Evolutionary conservation across 129 eudicot genomes (phyloP), one percentile per base, ranked within the genome.

Genomic region (Flaveria linearis): DNA sequence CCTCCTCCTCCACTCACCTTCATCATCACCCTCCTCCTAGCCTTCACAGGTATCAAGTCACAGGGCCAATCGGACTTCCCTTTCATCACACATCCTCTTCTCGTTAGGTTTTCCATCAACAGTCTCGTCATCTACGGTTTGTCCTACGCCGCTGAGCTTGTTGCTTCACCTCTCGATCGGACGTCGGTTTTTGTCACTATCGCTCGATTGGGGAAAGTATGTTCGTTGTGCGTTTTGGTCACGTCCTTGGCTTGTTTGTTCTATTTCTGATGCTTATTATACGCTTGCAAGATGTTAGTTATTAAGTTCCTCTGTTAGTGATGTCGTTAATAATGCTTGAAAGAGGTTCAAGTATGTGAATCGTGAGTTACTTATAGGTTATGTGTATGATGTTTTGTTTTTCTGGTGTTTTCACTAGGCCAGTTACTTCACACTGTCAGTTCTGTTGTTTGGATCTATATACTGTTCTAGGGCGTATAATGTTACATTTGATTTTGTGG

Each of bases 41-140:
- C 41, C 33, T 76, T 76, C 18, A 6, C 42, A 13, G 55, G 9
- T 30, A 18, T 66, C 2, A 33, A 33, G 65, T 36, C 41, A 0
- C 80, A 75, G 26, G 45, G 71, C 10, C 61, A 75, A 11, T 2
- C 47, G 1, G 47, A 17, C 4, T 77, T 67, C 4, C 81, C 81
- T 13, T 77, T 52, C n/a, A 12, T 9, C 23, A 77, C 58, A 0
- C 68, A 68, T 28, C 75, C 49, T 68, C 60, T 0, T 0, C 12
- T 16, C 7, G 47, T 77, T 18, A 23, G 11, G 9, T n/a, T 68
- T 4, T 41, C 64, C 0, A 52, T 68, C 26, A 55, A 73, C 17
- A 53, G 75, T 39, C 22, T 77, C 2, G 56, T 77, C 5, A 9
- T 23, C 28, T 76, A 76, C 9, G 80, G 39, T n/a, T 2, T 51